Evolutionary conservation across 352 stramenopile species (phyloP).

Genomic region (Globisporangium canariense): DNA sequence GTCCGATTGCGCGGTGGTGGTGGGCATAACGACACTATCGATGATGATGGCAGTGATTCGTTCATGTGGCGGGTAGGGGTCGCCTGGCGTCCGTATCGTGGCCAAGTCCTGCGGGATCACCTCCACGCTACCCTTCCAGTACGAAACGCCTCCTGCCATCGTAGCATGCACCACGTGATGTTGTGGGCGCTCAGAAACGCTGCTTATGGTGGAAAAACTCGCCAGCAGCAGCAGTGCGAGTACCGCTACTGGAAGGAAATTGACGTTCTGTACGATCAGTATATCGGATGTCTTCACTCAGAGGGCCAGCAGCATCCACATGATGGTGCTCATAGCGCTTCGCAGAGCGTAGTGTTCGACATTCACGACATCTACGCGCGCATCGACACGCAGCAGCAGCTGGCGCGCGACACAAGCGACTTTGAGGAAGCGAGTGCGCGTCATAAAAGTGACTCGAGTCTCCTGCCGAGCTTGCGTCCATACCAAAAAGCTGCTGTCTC

Average conservation of each 20-base stretch:
- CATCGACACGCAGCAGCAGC: constrained; percentile 39
- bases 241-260: constrained; percentile 57
- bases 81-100: constrained; percentile 34
- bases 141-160: constrained; percentile 15
- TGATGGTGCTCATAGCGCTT: constrained; percentile 9
- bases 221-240: constrained; percentile 19
- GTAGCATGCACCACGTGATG: constrained; percentile 48
- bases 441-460: constrained; percentile 22
- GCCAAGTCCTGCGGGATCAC: constrained; percentile 7
- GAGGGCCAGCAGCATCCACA: not conserved
- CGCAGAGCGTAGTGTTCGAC: constrained; percentile 26
- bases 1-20: not conserved
- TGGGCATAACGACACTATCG: not conserved
- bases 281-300: constrained; percentile 9
- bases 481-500: constrained; percentile 97
- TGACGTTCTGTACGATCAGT: constrained; percentile 38
- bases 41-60: not conserved
- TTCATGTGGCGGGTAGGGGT: constrained; percentile 31
- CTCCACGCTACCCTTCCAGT: constrained; percentile 4
- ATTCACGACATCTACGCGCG: constrained; percentile 57
- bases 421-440: constrained; percentile 17
- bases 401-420: constrained; percentile 28
- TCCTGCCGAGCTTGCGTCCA: constrained; percentile 86
- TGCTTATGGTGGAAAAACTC: not conserved
- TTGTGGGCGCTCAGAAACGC: constrained; percentile 45